phyloP scores from a whole-genome alignment of 805 yeast species.

The Kuraishia capsulata region DNA sequence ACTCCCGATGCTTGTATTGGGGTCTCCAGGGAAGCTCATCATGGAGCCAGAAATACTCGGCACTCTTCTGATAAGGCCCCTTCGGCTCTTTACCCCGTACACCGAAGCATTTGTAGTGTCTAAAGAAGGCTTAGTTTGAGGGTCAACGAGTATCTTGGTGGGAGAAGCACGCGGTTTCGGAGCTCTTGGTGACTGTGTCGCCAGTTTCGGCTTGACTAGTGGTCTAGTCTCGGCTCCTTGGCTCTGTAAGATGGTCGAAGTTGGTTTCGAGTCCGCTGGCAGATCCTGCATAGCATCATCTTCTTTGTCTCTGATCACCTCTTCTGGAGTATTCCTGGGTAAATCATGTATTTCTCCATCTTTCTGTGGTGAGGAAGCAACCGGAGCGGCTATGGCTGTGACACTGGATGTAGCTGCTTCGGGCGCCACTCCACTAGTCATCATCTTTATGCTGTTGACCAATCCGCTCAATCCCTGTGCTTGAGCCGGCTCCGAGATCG shows the following conservation, averaged over 20 bases:
- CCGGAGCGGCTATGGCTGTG: background rate
- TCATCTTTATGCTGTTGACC: background rate
- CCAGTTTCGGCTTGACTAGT: background rate
- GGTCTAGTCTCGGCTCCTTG: background rate
- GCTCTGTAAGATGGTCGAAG: too few species aligned
- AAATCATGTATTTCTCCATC: too few species aligned
- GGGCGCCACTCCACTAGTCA: background rate
- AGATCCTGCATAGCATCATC: too few species aligned
- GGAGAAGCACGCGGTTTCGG: background rate
- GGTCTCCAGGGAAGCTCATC: background rate
- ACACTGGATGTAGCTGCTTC: background rate
- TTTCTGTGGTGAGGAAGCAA: too few species aligned
- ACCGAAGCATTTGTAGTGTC: slow-evolving; percentile 1
- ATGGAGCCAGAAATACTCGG: slow-evolving; percentile 4
- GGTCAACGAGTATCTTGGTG: background rate
- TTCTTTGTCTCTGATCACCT: background rate
- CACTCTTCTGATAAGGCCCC: background rate
- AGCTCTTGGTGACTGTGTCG: too few species aligned
- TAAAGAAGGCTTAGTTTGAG: background rate
- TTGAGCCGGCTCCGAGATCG: background rate
- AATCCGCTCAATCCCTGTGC: background rate
- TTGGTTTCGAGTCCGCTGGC: too few species aligned
- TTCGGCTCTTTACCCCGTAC: background rate
- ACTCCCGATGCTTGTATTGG: background rate
- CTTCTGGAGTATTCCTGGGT: background rate